A percentile compares a stretch with the other conserved stretches of the same genome.
phyloP scores from a whole-genome alignment of 345 rosid genomes.

The Lumnitzera racemosa region DNA sequence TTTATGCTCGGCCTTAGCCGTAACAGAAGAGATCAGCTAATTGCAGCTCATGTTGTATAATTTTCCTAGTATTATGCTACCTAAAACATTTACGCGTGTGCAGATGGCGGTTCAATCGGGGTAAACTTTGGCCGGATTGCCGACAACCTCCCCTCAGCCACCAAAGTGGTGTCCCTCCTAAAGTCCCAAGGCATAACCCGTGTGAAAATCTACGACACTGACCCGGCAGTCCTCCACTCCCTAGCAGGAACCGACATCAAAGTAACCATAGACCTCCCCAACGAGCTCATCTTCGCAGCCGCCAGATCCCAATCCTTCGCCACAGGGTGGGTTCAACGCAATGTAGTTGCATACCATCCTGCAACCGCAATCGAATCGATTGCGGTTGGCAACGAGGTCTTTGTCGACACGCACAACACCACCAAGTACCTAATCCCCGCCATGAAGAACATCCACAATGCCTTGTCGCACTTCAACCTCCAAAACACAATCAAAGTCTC shows the following conservation, averaged over 20 bases:
- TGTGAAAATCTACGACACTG: slow-evolving; percentile 78
- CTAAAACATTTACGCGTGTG: slow-evolving; percentile 3
- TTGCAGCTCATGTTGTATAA: neutral
- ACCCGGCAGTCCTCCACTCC: slow-evolving; percentile 70
- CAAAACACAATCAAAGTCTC: slow-evolving; percentile 65
- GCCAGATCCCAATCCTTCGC: slow-evolving; percentile 55
- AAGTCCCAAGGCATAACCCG: slow-evolving; percentile 60
- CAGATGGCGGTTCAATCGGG: slow-evolving; percentile 75
- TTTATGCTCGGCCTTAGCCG: no score
- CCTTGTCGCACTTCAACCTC: slow-evolving; percentile 51
- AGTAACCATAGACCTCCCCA: slow-evolving; percentile 85
- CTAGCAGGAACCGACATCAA: slow-evolving; percentile 69
- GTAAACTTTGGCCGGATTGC: slow-evolving; percentile 93
- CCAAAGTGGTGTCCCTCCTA: slow-evolving; percentile 60
- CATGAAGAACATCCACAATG: slow-evolving; percentile 77
- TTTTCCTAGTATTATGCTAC: no score
- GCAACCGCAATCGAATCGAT: slow-evolving; percentile 76
- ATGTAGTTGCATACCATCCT: slow-evolving; percentile 64
- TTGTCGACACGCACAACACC: slow-evolving; percentile 72
- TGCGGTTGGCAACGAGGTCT: slow-evolving; percentile 92
- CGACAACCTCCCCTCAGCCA: slow-evolving; percentile 67
- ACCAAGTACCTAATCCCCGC: slow-evolving; percentile 69
- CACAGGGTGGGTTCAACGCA: slow-evolving; percentile 57
- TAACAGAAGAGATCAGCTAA: neutral
- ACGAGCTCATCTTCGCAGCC: slow-evolving; percentile 53